Conservation (phyloP, 148 eudicot species). For the Chenopodium berlandieri region DNA sequence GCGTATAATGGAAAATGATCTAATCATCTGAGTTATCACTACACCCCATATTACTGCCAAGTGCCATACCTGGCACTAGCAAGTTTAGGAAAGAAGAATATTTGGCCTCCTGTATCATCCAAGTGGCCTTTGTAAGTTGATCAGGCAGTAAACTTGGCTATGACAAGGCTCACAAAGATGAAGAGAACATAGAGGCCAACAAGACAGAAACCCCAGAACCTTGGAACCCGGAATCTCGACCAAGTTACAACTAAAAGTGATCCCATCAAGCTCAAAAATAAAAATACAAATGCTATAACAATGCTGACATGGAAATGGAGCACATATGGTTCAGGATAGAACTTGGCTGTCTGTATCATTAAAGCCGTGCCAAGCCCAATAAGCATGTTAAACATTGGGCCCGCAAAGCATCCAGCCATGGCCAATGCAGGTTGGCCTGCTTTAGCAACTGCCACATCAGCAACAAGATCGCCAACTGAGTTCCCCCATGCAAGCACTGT, state of each 20-base stretch:
- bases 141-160: constrained; percentile 55
- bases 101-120: background rate
- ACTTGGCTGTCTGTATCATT: constrained; percentile 66
- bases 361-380: constrained; percentile 89
- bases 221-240: constrained; percentile 82
- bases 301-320: constrained; percentile 81
- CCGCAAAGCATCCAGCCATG: constrained; percentile 98
- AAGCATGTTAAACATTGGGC: constrained; percentile 98
- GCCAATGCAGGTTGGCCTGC: constrained; percentile 98
- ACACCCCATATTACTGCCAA: background rate
- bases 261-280: constrained; percentile 92
- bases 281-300: constrained; percentile 83
- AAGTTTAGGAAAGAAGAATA: background rate
- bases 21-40: background rate
- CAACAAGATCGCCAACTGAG: constrained; percentile 94
- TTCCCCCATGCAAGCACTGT: constrained; percentile 97
- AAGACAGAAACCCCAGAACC: constrained; percentile 97
- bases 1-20: background rate
- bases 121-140: background rate
- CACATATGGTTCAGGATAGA: constrained; percentile 74
- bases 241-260: constrained; percentile 77
- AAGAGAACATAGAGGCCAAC: constrained; percentile 75
- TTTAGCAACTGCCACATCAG: constrained; percentile 94
- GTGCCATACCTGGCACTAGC: background rate
- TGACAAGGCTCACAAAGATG: constrained; percentile 58